Percentiles rank a stretch among this genome's conserved stretches.
phyloP scores from a whole-genome alignment of 176 grass and related monocot species.

The Oropetium thomaeum region DNA sequence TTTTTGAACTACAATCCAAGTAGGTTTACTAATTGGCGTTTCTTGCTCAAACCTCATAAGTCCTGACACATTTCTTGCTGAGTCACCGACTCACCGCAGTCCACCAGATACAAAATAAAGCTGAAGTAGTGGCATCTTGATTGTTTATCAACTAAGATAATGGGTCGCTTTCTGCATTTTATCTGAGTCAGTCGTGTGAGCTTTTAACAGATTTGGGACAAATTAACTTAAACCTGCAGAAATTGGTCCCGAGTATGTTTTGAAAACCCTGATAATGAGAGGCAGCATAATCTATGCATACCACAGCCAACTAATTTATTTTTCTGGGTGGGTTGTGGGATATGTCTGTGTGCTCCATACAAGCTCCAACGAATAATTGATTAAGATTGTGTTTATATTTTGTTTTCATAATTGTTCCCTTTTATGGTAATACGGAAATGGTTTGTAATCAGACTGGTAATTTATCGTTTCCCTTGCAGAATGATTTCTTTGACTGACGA shows the following conservation, averaged over 20 bases:
- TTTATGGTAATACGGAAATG: not conserved
- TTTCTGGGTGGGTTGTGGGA: too few species aligned
- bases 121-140: not conserved
- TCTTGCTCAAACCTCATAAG: not conserved
- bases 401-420: not conserved
- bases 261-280: not conserved
- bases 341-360: not conserved
- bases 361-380: conserved; percentile 3
- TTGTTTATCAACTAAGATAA: not conserved
- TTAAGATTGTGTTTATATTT: not conserved
- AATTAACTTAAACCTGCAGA: not conserved
- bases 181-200: not conserved
- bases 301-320: not conserved
- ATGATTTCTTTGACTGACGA: conserved; percentile 88
- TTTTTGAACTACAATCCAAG: conserved; percentile 88
- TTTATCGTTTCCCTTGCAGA: conserved; percentile 42
- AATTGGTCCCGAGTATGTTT: not conserved
- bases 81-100: too few species aligned
- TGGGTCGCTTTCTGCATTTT: conserved; percentile 1
- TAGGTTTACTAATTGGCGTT: conserved; percentile 24
- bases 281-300: not conserved
- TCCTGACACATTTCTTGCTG: not conserved
- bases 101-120: not conserved
- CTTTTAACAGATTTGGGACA: conserved; percentile 2
- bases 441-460: conserved; percentile 13